Evolutionary conservation across 805 yeast species (phyloP), one percentile per base, ranked within the genome.

Genomic region (Wickerhamia fluorescens): DNA sequence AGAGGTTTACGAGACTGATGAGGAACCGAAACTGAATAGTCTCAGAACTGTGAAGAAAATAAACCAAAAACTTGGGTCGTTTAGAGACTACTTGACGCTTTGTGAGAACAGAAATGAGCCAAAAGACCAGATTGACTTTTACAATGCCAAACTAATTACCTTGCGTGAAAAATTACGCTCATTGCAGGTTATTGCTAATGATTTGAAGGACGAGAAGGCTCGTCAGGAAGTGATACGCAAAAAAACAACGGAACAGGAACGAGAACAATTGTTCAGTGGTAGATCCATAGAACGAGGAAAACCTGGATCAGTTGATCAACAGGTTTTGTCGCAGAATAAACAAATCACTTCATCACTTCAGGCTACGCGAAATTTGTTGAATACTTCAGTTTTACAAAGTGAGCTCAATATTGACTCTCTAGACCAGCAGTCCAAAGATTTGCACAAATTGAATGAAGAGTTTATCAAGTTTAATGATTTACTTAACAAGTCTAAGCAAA

Each of bases 341-440:
- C 51, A 57, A 30, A 65, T 73, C 25, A 69, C 76, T 1, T 44
- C 56, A 14, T 56, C 69, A 14, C 51, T 72, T 17, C 73, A 71
- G 41, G 54, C 61, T 5, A 63, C 76, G 0, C 58, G 68, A 32
- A 67, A 67, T 25, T 44, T 73, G 36, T 51, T 73, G 54, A 60
- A 68, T 24, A 58, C 73, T 15, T 61, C 75, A 0, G 54, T 71
- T 2, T 40, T 73, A 36, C 73, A 73, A 32, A 65, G 72, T 8
- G 78, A 72, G 33, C 50, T 68, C 32, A 70, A 70, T 36, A 49
- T 70, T 5, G 66, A 68, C 24, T 60, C 70, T 4, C 43, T 73
- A 6, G 67, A 67, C 20, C 62, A 58, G 25, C 75, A 74, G 18
- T 54, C 72, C 0, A 45, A 58, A 16, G 66, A 64, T 21, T 47